Conservation (phyloP, 1,284 basidiomycete species). For the Cutaneotrichosporon mucoides region DNA sequence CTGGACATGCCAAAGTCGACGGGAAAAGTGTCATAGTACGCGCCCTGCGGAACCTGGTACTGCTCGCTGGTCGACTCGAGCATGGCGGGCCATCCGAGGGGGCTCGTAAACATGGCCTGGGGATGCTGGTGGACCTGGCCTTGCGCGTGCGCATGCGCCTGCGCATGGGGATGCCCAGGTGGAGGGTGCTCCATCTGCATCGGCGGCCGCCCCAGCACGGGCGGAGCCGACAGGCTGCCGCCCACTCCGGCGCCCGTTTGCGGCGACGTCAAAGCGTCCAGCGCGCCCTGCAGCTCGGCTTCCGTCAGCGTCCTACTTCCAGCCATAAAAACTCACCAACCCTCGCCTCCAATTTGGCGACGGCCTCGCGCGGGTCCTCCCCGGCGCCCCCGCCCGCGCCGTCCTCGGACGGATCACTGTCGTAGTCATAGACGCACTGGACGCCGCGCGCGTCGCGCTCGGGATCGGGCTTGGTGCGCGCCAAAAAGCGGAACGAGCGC, state of each 20-base stretch:
- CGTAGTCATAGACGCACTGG: slow-evolving; percentile 33
- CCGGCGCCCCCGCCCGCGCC: not conserved
- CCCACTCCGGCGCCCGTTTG: too few species aligned
- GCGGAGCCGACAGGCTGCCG: not conserved
- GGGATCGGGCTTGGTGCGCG: slow-evolving; percentile 32
- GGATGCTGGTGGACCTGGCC: too few species aligned
- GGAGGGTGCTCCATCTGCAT: not conserved
- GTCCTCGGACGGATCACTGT: not conserved
- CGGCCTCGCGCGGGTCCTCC: slow-evolving; percentile 12
- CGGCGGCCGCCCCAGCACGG: not conserved
- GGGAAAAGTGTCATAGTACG: not conserved
- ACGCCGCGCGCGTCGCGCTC: slow-evolving; percentile 34
- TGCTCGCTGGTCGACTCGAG: not conserved
- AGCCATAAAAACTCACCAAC: slow-evolving; percentile 27
- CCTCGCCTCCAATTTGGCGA: slow-evolving; percentile 31
- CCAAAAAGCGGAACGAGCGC: slow-evolving; percentile 19
- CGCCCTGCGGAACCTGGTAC: not conserved
- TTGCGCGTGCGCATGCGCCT: too few species aligned
- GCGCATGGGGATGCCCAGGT: too few species aligned
- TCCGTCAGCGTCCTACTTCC: slow-evolving; percentile 5
- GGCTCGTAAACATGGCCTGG: too few species aligned
- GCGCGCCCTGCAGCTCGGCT: slow-evolving; percentile 22
- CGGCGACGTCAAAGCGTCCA: not conserved
- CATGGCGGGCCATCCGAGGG: too few species aligned
- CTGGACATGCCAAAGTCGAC: not conserved